phyloP scores from a whole-genome alignment of 169 alveolate genomes.

The Cryptosporidium meleagridis region DNA sequence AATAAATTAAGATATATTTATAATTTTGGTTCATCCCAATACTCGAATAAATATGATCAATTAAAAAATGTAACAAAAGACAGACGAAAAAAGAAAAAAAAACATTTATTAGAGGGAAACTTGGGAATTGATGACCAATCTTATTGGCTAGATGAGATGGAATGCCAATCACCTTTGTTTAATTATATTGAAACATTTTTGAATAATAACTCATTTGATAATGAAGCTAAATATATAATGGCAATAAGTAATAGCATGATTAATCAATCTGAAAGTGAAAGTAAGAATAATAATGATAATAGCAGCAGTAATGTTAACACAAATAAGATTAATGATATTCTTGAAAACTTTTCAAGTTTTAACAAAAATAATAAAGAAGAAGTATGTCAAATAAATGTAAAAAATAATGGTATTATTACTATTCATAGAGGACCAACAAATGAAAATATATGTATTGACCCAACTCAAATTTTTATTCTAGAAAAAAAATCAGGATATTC shows the following conservation, averaged over 20 bases:
- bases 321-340: background rate
- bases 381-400: constrained; percentile 1
- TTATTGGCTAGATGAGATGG: constrained; percentile 75
- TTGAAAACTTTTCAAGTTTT: background rate
- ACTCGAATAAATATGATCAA: background rate
- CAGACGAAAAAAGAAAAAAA: constrained; percentile 10
- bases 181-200: constrained; percentile 61
- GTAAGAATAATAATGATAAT: background rate
- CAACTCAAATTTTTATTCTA: constrained; percentile 67
- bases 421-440: constrained; percentile 72
- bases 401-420: constrained; percentile 56
- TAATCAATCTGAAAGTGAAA: background rate
- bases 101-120: constrained; percentile 3
- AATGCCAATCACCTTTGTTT: constrained; percentile 72
- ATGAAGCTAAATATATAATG: background rate
- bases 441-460: constrained; percentile 70
- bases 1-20: constrained; percentile 54
- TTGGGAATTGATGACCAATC: background rate
- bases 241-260: constrained; percentile 13
- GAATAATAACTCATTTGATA: constrained; percentile 3
- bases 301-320: background rate
- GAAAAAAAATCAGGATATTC: constrained; percentile 68
- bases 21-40: background rate
- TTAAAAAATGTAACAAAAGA: constrained; percentile 1
- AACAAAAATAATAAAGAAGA: background rate